A percentile compares a stretch with the other conserved stretches of the same genome.
These are phyloP conservation scores for Lecanicillium sp. DNA, from an alignment of 2,329 filamentous ascomycete species.

Conservation along the genomic window DNA sequence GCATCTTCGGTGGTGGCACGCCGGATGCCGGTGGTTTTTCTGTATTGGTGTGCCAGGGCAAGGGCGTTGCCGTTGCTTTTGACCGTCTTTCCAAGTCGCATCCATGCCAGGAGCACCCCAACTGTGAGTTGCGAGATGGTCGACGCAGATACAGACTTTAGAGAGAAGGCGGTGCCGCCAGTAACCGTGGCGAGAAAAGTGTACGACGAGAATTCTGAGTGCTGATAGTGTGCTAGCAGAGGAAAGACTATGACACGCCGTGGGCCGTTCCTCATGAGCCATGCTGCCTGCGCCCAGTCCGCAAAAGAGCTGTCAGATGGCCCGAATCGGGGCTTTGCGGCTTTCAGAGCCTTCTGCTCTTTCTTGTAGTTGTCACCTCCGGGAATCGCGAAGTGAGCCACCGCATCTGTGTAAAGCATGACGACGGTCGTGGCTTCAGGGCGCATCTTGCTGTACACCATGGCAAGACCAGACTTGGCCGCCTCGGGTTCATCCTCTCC, in stretches of 20 bases:
- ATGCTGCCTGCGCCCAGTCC: conserved; percentile 38
- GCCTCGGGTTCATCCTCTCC: conserved; percentile 43
- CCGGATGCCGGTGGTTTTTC: conserved; percentile 4
- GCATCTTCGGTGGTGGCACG: neutral
- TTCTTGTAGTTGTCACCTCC: conserved; percentile 23
- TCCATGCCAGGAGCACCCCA: conserved; percentile 37
- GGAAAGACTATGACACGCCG: conserved; percentile 40
- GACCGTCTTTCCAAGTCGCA: conserved; percentile 28
- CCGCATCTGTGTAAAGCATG: conserved; percentile 42
- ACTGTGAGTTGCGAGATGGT: conserved; percentile 37
- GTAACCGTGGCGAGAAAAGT: conserved; percentile 37
- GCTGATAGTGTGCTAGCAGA: conserved; percentile 31
- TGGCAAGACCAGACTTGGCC: conserved; percentile 42
- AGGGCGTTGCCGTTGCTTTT: conserved; percentile 6
- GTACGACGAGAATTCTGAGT: no score
- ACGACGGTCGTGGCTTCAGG: conserved; percentile 42
- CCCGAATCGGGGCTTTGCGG: conserved; percentile 22
- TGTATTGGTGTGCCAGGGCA: conserved; percentile 14
- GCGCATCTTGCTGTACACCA: conserved; percentile 41
- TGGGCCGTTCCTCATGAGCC: conserved; percentile 24
- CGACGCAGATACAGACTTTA: conserved; percentile 20
- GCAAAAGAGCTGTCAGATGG: conserved; percentile 30
- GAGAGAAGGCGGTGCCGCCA: conserved; percentile 33
- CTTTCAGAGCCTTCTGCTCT: conserved; percentile 22
- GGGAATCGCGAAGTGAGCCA: conserved; percentile 35